Evolutionary conservation across 2,329 filamentous ascomycete species (phyloP), one percentile per base, ranked within the genome.

Genomic region (Knoxdaviesia capensis): DNA sequence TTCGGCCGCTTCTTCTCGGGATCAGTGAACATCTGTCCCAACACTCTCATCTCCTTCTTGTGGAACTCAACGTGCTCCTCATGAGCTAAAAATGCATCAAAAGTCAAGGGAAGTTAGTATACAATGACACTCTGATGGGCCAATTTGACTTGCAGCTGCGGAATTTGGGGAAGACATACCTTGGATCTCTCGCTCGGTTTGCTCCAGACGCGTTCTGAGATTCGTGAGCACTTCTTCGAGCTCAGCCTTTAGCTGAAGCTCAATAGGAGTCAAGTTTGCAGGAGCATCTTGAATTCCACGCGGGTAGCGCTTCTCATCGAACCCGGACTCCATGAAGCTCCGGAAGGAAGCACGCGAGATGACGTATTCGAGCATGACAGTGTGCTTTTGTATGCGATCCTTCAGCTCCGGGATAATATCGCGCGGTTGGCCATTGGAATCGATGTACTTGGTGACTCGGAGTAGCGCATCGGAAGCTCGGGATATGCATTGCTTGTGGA

Each of bases 21-120:
- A 5, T 54, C 49, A 3, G 62, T 63, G 9, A 64, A 50, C n/a
- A 64, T 52, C 34, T 43, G 53, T 28, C 59, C 56, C 6, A 65
- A 47, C n/a, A 57, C 56, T 36, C 58, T 52, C 36, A 62, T 57
- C 41, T 56, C 56, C n/a, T 52, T 49, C 7, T 39, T 40, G 32
- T 41, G 42, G 33, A 40, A 42, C 9, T 41, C 35, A 31, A 42
- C 40, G 29, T 45, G 37, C 6, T 20, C 39, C 32, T 45, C 33
- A 28, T 35, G 11, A 35, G 8, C 34, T 35, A 11, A 9, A 9
- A 35, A 35, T 3, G 2, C 20, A 20, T 20, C 3, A 20, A 20
- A 47, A 40, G 5, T 43, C 45, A 45, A 11, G 1, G 31, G 30
- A 8, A 7, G 20, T 40, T 28, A 28, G 35, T 31, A 20, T 4